A percentile compares a stretch with the other conserved stretches of the same genome.
Evolutionary conservation across 352 stramenopile species (phyloP).

Genomic region (Globisporangium paddicum): DNA sequence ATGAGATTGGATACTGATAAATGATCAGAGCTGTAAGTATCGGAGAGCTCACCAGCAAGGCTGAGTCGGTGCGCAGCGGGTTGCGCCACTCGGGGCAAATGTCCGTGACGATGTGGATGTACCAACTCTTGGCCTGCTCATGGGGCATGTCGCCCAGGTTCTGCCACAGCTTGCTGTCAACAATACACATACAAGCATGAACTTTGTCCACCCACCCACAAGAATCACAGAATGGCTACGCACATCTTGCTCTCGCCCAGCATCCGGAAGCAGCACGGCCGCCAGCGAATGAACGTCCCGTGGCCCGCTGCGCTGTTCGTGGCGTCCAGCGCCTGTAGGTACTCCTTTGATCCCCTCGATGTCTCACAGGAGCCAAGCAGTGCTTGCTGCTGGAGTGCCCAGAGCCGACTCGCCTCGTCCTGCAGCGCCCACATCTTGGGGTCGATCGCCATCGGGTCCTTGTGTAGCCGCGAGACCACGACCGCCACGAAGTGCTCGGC

Average conservation of each 20-base stretch:
- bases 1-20: neutral
- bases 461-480: conserved; percentile 48
- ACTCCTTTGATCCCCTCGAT: conserved; percentile 42
- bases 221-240: conserved; percentile 1
- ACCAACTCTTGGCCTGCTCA: conserved; percentile 41
- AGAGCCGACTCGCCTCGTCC: conserved; percentile 37
- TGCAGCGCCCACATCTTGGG: conserved; percentile 42
- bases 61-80: conserved; percentile 44
- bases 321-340: conserved; percentile 14
- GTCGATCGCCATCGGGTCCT: conserved; percentile 43
- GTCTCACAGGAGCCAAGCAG: conserved; percentile 54
- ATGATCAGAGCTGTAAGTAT: neutral
- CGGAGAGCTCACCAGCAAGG: conserved; percentile 28
- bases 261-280: conserved; percentile 39
- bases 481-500: conserved; percentile 54
- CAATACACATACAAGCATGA: neutral
- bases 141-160: conserved; percentile 46
- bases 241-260: conserved; percentile 48
- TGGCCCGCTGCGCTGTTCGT: neutral
- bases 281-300: conserved; percentile 9
- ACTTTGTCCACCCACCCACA: neutral
- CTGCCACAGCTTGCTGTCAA: conserved; percentile 49
- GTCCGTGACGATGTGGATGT: conserved; percentile 49
- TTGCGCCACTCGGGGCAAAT: conserved; percentile 49
- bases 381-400: conserved; percentile 56